phyloP scores from a whole-genome alignment of 768 basidiomycete species.

The Boletus edulis region DNA sequence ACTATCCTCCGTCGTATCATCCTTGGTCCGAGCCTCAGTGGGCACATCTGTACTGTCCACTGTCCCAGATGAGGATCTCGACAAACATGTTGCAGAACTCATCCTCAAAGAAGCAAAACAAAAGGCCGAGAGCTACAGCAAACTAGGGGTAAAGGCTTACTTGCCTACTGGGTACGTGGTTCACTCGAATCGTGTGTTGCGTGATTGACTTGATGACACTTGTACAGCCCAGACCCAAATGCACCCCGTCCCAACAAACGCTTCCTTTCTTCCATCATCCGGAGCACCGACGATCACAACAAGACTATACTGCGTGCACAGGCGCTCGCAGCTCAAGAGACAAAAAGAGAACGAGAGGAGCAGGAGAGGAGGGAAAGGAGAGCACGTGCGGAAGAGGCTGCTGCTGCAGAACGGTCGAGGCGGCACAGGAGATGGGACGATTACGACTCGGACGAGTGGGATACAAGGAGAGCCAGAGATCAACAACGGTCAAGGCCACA shows the following conservation, averaged over 20 bases:
- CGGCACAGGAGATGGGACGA: constrained; percentile 34
- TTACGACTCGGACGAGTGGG: constrained; percentile 29
- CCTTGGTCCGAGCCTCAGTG: constrained; percentile 76
- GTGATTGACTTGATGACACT: background rate
- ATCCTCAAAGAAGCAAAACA: constrained; percentile 91
- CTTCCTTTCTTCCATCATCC: constrained; percentile 81
- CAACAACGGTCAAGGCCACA: constrained; percentile 45
- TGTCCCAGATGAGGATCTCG: constrained; percentile 82
- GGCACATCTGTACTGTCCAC: constrained; percentile 56
- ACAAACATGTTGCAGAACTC: constrained; percentile 87
- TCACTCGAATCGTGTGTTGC: constrained; percentile 3
- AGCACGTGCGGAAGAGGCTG: constrained; percentile 74
- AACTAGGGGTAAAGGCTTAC: constrained; percentile 79
- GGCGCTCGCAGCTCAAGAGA: constrained; percentile 67
- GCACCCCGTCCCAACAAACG: constrained; percentile 82
- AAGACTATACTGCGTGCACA: constrained; percentile 75
- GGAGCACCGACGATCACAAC: constrained; percentile 95
- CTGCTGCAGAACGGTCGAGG: constrained; percentile 58
- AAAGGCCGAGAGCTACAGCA: constrained; percentile 77
- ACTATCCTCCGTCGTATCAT: constrained; percentile 81
- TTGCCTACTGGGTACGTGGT: constrained; percentile 52
- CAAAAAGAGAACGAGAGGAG: constrained; percentile 67
- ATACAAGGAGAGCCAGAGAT: constrained; percentile 37
- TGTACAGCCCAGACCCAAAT: constrained; percentile 59
- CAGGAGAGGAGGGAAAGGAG: constrained; percentile 59